Base-by-base conservation (phyloP, 345 rosid species). In the Anastatica hierochuntica region DNA sequence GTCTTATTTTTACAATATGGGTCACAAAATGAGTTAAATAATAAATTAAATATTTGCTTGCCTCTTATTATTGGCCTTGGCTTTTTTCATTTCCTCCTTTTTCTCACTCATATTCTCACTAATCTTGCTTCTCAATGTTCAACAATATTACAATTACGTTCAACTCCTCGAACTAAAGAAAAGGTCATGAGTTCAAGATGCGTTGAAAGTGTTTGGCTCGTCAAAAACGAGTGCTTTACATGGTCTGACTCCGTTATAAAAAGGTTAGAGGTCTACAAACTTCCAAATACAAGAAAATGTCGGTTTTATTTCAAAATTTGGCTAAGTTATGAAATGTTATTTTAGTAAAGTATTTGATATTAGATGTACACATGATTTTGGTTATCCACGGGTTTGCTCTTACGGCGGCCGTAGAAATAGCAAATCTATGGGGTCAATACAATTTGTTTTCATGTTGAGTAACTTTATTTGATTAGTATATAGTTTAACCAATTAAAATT, bases 341-440 rank as follows among this genome's bases (percentile, higher is more conserved):
- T 13, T 24, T 8, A 40, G n/a, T 17, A 12, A 29, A 21, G 29
- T 59, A 39, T 40, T 19, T 13, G 7, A n/a, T n/a, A n/a, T n/a
- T n/a, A n/a, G n/a, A n/a, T n/a, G n/a, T n/a, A n/a, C n/a, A n/a
- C n/a, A n/a, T n/a, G n/a, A n/a, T n/a, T n/a, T n/a, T n/a, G n/a
- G n/a, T 4, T 7, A 17, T 9, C 11, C 8, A 14, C 5, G 20
- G 34, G 6, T 19, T 36, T 38, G 26, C 36, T 54, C n/a, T 31
- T 8, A 43, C 48, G 56, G 56, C 43, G 36, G 56, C 62, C 49
- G 56, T 23, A 18, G 49, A 29, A 45, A 39, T 38, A 46, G 19
- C 43, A 2, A 63, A 55, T 30, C 56, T 15, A 23, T 64, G 63
- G 48, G 51, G n/a, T n/a, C n/a, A 40, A 15, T 46, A 8, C 23